phyloP scores from a whole-genome alignment of 192 early-diverging fungal species.

The Pecoramyces ruminantium region DNA sequence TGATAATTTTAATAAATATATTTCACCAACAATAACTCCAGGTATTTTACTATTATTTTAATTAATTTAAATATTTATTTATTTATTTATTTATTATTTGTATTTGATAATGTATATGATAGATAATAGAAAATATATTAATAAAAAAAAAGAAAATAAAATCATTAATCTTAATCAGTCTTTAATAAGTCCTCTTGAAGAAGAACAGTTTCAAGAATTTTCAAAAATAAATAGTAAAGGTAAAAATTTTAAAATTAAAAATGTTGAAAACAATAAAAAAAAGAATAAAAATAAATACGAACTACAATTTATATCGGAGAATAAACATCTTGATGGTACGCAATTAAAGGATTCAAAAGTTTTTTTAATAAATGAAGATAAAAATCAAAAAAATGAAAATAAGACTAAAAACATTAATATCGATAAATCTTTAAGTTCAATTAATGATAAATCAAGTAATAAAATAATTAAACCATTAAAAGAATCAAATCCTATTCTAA shows the following conservation, averaged over 20 bases:
- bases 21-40: background rate
- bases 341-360: too few relatives aligned
- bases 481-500: background rate
- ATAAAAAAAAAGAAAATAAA: background rate
- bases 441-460: too few relatives aligned
- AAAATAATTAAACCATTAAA: too few relatives aligned
- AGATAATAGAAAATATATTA: background rate
- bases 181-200: background rate
- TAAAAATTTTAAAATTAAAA: background rate
- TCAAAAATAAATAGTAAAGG: background rate
- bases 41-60: background rate
- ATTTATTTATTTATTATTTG: background rate
- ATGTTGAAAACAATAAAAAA: background rate
- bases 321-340: background rate
- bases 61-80: background rate
- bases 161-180: background rate
- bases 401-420: too few relatives aligned
- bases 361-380: background rate
- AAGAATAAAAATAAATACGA: background rate
- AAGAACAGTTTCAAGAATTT: background rate
- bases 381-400: too few relatives aligned
- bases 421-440: too few relatives aligned
- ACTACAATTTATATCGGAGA: background rate
- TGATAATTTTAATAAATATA: background rate
- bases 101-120: too few relatives aligned